Evolutionary conservation across 768 basidiomycete species (phyloP).

Genomic region (Vishniacozyma victoriae): DNA sequence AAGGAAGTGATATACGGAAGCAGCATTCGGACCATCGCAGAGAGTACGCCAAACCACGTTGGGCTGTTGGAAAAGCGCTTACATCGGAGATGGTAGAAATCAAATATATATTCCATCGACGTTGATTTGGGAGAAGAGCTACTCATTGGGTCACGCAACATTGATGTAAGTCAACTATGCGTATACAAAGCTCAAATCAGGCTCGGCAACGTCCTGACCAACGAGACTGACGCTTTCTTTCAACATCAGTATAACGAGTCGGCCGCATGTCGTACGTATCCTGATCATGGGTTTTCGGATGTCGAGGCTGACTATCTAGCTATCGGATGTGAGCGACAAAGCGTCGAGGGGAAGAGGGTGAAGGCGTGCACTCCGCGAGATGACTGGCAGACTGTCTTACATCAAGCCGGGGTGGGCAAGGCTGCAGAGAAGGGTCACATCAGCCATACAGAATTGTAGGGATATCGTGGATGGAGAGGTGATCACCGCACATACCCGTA

Average conservation of each 20-base stretch:
- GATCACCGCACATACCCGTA: too few species aligned
- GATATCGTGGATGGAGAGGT: too few species aligned
- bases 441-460: slow-evolving; percentile 17
- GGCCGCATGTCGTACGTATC: slow-evolving; percentile 20
- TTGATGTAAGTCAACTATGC: slow-evolving; percentile 9
- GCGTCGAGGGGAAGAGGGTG: slow-evolving; percentile 12
- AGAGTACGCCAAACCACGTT: slow-evolving; percentile 7
- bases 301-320: slow-evolving; percentile 6
- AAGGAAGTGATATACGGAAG: slow-evolving; percentile 36
- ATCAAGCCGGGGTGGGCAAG: slow-evolving; percentile 16
- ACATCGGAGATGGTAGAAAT: slow-evolving; percentile 22
- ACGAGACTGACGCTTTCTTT: slow-evolving; percentile 27
- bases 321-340: slow-evolving; percentile 14
- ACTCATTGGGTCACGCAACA: slow-evolving; percentile 26
- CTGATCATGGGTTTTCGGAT: not conserved
- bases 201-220: slow-evolving; percentile 23
- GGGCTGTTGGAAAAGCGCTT: not conserved
- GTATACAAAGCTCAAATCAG: not conserved
- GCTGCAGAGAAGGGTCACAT: slow-evolving; percentile 10
- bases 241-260: slow-evolving; percentile 26
- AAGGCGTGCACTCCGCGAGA: slow-evolving; percentile 14
- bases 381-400: slow-evolving; percentile 14
- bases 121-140: slow-evolving; percentile 29
- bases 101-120: slow-evolving; percentile 40
- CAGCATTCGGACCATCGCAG: slow-evolving; percentile 29